A percentile compares a stretch with the other conserved stretches of the same genome.
phyloP scores from a whole-genome alignment of 495 filamentous ascomycete genomes.

The Penicillium pancosmium region DNA sequence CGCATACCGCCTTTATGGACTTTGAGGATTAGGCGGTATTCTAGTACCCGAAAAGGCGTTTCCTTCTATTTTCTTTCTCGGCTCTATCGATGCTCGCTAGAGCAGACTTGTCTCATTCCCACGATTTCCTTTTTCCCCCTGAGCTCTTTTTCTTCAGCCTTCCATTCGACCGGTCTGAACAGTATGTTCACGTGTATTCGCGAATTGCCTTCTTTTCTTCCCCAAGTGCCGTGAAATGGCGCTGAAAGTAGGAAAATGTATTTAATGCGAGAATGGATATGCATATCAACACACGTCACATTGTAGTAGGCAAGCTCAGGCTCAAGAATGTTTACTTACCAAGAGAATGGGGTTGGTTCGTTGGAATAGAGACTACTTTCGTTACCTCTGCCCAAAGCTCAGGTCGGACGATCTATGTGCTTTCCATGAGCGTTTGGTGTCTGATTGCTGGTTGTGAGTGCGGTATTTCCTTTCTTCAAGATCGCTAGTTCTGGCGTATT shows the following conservation, averaged over 20 bases:
- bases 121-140: slow-evolving; percentile 16
- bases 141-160: slow-evolving; percentile 10
- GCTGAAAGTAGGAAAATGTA: slow-evolving; percentile 33
- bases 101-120: slow-evolving; percentile 17
- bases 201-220: background rate
- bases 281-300: slow-evolving; percentile 7
- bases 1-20: background rate
- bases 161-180: slow-evolving; percentile 4
- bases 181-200: background rate
- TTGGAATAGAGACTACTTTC: too few species aligned
- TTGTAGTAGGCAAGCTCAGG: background rate
- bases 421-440: too few species aligned
- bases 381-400: too few species aligned
- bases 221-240: slow-evolving; percentile 10
- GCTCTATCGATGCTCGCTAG: slow-evolving; percentile 19
- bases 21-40: background rate
- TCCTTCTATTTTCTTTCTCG: slow-evolving; percentile 14
- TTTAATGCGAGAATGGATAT: slow-evolving; percentile 43
- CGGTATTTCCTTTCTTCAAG: too few species aligned
- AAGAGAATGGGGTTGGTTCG: too few species aligned
- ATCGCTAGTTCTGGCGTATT: too few species aligned
- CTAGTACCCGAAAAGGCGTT: slow-evolving; percentile 29
- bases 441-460: too few species aligned
- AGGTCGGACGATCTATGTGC: too few species aligned
- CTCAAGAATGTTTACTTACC: background rate